phyloP scores from a whole-genome alignment of 306 rosid species.

The Sophora flavescens region DNA sequence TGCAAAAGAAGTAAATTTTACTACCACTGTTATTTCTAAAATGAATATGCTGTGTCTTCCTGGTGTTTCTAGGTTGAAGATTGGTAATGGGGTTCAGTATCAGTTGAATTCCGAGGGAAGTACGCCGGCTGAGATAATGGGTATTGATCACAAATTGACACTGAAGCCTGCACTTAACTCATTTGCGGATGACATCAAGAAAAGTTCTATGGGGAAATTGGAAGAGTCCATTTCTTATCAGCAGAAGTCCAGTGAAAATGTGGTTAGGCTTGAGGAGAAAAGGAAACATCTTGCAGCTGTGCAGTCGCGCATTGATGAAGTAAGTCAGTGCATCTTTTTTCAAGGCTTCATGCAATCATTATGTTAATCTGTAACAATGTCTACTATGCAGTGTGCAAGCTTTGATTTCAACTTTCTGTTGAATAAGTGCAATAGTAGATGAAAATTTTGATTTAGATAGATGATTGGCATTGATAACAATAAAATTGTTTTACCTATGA shows the following conservation, averaged over 20 bases:
- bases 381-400: not conserved
- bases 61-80: conserved; percentile 72
- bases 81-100: conserved; percentile 71
- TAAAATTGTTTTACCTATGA: not conserved
- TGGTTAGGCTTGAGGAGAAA: conserved; percentile 68
- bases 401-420: conserved; percentile 9
- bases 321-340: conserved; percentile 67
- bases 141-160: conserved; percentile 69
- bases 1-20: no score
- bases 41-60: not conserved
- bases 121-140: conserved; percentile 82
- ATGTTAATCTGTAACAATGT: not conserved
- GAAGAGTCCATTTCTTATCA: conserved; percentile 73
- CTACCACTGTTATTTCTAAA: not conserved
- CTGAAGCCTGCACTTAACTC: conserved; percentile 73
- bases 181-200: conserved; percentile 65
- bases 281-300: conserved; percentile 56
- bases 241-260: conserved; percentile 64
- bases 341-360: not conserved
- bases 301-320: conserved; percentile 64
- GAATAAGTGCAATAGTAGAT: not conserved
- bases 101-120: conserved; percentile 73
- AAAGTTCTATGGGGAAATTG: conserved; percentile 64
- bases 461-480: not conserved
- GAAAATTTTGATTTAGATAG: conserved; percentile 9